These are phyloP conservation scores for Bimuria novae-zelandiae DNA, from an alignment of 2,329 filamentous ascomycete species.

Conservation along the genomic window DNA sequence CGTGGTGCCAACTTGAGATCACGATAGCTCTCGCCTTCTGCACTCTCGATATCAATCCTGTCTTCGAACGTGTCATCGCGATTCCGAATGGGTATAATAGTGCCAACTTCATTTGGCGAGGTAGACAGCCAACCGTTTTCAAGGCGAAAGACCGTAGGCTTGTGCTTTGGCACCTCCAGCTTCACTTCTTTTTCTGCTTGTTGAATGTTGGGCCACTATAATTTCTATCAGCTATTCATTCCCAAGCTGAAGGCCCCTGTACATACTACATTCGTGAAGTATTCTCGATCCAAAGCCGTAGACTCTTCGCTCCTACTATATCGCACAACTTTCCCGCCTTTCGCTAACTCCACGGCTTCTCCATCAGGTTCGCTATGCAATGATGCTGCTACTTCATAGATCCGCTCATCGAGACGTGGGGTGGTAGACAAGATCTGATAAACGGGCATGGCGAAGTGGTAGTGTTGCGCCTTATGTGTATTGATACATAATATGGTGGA, in stretches of 20 bases:
- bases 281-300: background rate
- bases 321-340: background rate
- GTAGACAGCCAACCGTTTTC: background rate
- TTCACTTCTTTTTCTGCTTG: background rate
- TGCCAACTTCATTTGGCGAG: background rate
- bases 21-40: background rate
- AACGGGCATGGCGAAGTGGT: background rate
- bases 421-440: constrained; percentile 1
- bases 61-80: background rate
- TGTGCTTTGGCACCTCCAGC: background rate
- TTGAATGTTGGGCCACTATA: background rate
- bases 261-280: constrained; percentile 1
- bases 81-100: constrained; percentile 1
- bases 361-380: background rate
- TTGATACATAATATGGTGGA: constrained; percentile 1
- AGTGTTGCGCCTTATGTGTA: background rate
- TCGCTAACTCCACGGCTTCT: background rate
- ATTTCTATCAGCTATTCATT: constrained; percentile 3
- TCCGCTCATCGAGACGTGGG: background rate
- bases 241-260: background rate
- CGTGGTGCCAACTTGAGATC: background rate
- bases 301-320: background rate
- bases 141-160: background rate
- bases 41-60: background rate
- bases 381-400: constrained; percentile 2